These are phyloP conservation scores for Fusarium ambrosium DNA, from an alignment of 2,329 filamentous ascomycete genomes.

Conservation along the genomic window DNA sequence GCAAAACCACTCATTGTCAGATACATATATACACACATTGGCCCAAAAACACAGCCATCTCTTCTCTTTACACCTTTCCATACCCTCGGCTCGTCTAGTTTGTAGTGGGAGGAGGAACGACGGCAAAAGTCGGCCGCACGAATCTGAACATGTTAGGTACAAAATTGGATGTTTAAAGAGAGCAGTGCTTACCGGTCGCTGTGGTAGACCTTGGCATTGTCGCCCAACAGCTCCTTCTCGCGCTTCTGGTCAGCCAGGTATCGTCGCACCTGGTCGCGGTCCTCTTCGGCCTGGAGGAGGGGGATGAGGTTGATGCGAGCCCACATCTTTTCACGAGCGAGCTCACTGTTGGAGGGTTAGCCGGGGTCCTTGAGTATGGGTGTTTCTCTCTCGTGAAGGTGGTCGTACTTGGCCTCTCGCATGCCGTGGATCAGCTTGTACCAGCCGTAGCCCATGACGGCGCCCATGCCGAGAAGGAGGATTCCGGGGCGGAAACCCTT, in stretches of 20 bases:
- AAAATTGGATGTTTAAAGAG: background rate
- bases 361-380: no score
- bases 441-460: slow-evolving; percentile 90
- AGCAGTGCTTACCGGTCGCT: slow-evolving; percentile 78
- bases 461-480: slow-evolving; percentile 81
- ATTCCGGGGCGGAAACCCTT: slow-evolving; percentile 88
- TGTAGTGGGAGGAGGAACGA: slow-evolving; percentile 75
- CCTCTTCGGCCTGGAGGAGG: slow-evolving; percentile 94
- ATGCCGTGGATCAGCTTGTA: slow-evolving; percentile 87
- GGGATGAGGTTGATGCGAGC: slow-evolving; percentile 94
- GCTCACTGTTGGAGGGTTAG: slow-evolving; percentile 72
- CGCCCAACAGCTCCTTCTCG: slow-evolving; percentile 91
- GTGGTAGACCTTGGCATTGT: slow-evolving; percentile 88
- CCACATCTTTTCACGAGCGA: slow-evolving; percentile 98
- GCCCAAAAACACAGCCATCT: slow-evolving; percentile 2
- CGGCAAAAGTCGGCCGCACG: slow-evolving; percentile 83
- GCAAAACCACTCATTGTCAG: slow-evolving; percentile 31
- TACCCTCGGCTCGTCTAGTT: slow-evolving; percentile 53
- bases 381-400: no score
- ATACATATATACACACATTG: slow-evolving; percentile 45
- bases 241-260: slow-evolving; percentile 88
- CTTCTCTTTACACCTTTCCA: slow-evolving; percentile 7
- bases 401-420: slow-evolving; percentile 85
- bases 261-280: slow-evolving; percentile 92
- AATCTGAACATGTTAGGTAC: slow-evolving; percentile 66